Conservation (phyloP, 495 filamentous ascomycete genomes). For the Corynascus novoguineensis region DNA sequence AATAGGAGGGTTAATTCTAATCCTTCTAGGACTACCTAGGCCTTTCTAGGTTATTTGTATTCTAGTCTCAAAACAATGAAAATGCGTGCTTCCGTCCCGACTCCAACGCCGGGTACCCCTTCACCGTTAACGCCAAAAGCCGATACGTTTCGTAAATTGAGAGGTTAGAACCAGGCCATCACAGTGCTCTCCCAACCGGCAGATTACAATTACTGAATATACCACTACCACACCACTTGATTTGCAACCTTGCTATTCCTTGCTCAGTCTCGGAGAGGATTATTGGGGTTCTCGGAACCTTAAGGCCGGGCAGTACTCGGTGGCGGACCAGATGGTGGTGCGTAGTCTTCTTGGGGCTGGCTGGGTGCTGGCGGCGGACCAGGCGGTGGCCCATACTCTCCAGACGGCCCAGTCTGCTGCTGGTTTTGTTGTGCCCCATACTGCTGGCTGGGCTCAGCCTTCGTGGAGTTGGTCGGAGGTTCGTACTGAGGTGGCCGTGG, state of each 20-base stretch:
- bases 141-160: too few species aligned
- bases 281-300: conserved; percentile 22
- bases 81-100: not conserved
- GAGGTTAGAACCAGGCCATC: not conserved
- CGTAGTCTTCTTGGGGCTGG: conserved; percentile 22
- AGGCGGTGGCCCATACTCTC: conserved; percentile 39
- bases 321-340: conserved; percentile 31
- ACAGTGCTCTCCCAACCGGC: not conserved
- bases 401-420: conserved; percentile 10
- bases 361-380: conserved; percentile 37
- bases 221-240: not conserved
- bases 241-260: not conserved
- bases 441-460: conserved; percentile 53
- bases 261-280: conserved; percentile 25
- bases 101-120: not conserved
- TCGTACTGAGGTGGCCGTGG: conserved; percentile 51
- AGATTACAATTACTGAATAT: not conserved
- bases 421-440: conserved; percentile 24
- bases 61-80: conserved; percentile 3
- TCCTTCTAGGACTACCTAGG: not conserved
- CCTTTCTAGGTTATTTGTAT: not conserved
- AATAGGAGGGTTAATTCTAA: not conserved
- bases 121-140: not conserved
- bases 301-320: conserved; percentile 18
- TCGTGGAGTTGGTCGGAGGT: conserved; percentile 48